Conservation (phyloP, 2,329 filamentous ascomycete species). For the Cladophialophora chaetospira region DNA sequence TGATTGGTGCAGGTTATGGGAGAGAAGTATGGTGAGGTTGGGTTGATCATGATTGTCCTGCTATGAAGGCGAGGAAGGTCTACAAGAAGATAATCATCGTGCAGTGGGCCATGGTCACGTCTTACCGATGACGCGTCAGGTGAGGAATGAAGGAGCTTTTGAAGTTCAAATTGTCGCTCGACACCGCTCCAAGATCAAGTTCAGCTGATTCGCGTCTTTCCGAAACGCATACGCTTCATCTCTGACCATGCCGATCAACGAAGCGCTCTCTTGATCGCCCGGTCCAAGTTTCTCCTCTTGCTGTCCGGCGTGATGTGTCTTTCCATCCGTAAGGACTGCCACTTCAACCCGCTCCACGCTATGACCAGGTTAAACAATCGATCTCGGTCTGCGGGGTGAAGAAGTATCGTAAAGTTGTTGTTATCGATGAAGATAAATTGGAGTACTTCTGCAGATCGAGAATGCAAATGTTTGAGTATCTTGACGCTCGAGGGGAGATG, state of each 20-base stretch:
- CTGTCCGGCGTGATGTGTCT: conserved; percentile 13
- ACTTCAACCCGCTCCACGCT: conserved; percentile 32
- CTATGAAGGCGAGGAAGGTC: no score
- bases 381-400: conserved; percentile 29
- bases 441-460: conserved; percentile 13
- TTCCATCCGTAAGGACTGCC: conserved; percentile 31
- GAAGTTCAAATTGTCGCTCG: no score
- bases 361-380: conserved; percentile 34
- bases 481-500: conserved; percentile 8
- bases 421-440: conserved; percentile 16
- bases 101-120: no score
- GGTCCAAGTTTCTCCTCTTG: conserved; percentile 20
- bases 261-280: conserved; percentile 25
- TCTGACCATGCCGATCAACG: conserved; percentile 7
- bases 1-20: background rate
- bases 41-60: no score
- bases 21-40: background rate
- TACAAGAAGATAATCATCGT: no score
- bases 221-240: background rate
- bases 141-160: no score
- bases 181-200: no score
- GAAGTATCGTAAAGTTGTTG: conserved; percentile 14
- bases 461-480: conserved; percentile 19
- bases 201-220: background rate
- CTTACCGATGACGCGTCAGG: no score